Conservation (phyloP, 2,329 filamentous ascomycete genomes). For the Diaporthe sp. region DNA sequence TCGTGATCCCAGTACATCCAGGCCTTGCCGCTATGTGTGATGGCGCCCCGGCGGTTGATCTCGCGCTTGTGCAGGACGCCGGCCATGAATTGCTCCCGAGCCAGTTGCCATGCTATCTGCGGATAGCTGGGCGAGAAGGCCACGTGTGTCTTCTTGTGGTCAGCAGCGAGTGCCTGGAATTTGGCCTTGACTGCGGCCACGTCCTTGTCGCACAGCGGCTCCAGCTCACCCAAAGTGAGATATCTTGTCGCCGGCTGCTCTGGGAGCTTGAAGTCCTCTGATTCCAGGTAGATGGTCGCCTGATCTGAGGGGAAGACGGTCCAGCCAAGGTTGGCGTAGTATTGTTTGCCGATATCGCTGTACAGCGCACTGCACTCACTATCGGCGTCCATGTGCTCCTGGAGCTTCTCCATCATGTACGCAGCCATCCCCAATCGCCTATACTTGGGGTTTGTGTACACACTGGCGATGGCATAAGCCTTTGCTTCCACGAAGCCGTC, state of each 20-base stretch:
- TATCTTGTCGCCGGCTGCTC: slow-evolving; percentile 45
- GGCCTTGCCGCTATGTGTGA: slow-evolving; percentile 45
- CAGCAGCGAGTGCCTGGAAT: slow-evolving; percentile 44
- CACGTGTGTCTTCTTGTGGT: slow-evolving; percentile 49
- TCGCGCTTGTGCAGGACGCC: slow-evolving; percentile 44
- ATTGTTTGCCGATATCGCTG: slow-evolving; percentile 51
- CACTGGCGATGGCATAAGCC: slow-evolving; percentile 52
- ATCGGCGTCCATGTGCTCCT: slow-evolving; percentile 52
- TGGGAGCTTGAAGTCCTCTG: slow-evolving; percentile 41
- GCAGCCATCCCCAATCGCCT: slow-evolving; percentile 54
- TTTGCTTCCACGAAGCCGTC: slow-evolving; percentile 46
- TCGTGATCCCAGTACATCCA: slow-evolving; percentile 56
- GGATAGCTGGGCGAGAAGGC: slow-evolving; percentile 51
- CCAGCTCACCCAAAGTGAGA: slow-evolving; percentile 45
- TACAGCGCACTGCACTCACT: slow-evolving; percentile 54
- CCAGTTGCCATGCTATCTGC: slow-evolving; percentile 52
- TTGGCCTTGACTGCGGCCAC: slow-evolving; percentile 47
- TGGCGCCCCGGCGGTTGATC: slow-evolving; percentile 44
- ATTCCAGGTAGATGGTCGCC: slow-evolving; percentile 50
- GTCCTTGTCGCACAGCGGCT: slow-evolving; percentile 47
- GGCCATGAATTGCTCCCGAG: slow-evolving; percentile 49
- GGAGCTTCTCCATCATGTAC: slow-evolving; percentile 51
- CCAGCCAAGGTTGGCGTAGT: slow-evolving; percentile 55
- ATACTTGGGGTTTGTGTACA: slow-evolving; percentile 53
- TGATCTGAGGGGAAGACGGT: slow-evolving; percentile 50